Conservation (phyloP, 345 rosid genomes). For the Isatis tinctoria region DNA sequence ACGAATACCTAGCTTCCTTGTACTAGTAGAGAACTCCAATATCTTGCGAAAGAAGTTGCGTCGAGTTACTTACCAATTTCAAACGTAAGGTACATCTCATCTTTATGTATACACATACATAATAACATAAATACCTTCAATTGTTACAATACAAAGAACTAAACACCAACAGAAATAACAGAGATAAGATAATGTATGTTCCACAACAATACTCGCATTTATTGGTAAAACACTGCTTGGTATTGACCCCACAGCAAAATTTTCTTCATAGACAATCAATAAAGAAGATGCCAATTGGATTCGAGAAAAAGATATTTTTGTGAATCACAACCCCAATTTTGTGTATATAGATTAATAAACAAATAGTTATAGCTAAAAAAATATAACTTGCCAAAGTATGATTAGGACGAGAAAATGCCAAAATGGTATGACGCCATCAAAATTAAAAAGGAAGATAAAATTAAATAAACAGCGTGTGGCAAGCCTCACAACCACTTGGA, state of each 20-base stretch:
- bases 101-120: not conserved
- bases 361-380: not conserved
- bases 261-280: not conserved
- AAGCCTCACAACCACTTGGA: constrained; percentile 5
- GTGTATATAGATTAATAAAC: not conserved
- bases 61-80: not conserved
- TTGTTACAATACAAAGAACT: not conserved
- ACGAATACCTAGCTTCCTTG: constrained; percentile 17
- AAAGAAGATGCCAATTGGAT: not conserved
- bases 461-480: not conserved
- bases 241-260: not conserved
- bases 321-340: not conserved
- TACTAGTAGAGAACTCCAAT: constrained; percentile 17
- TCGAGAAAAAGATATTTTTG: too few species aligned
- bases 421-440: not conserved
- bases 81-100: constrained; percentile 21
- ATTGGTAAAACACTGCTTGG: not conserved
- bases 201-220: not conserved
- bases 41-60: not conserved
- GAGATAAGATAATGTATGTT: not conserved
- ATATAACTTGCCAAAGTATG: not conserved
- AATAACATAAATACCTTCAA: not conserved
- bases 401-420: not conserved
- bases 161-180: not conserved
- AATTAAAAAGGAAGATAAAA: not conserved